Evolutionary conservation across 305 asterid species (phyloP).

Genomic region (Fraxinus paxiana): DNA sequence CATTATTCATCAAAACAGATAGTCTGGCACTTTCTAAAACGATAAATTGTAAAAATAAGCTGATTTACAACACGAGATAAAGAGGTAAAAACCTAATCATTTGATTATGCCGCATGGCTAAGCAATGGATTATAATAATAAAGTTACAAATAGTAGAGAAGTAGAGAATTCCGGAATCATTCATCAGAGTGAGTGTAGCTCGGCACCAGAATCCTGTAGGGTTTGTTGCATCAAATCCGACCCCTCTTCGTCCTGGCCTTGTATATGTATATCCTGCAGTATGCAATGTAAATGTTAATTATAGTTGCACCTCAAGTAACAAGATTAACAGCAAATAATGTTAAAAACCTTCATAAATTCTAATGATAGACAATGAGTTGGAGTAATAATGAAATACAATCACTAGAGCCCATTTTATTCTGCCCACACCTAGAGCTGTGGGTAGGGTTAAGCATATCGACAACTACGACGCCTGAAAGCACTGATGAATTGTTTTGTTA

Average conservation of each 20-base stretch:
- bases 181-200: conserved; percentile 20
- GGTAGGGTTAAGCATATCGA: not conserved
- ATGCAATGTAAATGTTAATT: conserved; percentile 4
- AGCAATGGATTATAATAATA: conserved; percentile 18
- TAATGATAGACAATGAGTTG: not conserved
- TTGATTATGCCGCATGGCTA: conserved; percentile 14
- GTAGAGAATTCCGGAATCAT: conserved; percentile 11
- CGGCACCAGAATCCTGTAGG: conserved; percentile 29
- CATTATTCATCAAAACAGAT: conserved; percentile 30
- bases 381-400: not conserved
- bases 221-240: conserved; percentile 50
- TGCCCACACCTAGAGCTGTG: not conserved
- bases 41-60: conserved; percentile 17
- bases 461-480: not conserved
- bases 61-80: conserved; percentile 25
- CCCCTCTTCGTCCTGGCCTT: conserved; percentile 57
- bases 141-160: conserved; percentile 18
- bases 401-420: not conserved
- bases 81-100: not conserved
- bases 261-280: conserved; percentile 58
- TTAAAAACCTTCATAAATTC: not conserved
- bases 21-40: conserved; percentile 9
- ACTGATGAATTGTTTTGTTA: not conserved
- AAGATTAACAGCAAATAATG: not conserved
- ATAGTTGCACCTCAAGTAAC: conserved; percentile 4